Conservation (phyloP, 2,329 filamentous ascomycete species). For the Paraphaeosphaeria sporulosa region DNA sequence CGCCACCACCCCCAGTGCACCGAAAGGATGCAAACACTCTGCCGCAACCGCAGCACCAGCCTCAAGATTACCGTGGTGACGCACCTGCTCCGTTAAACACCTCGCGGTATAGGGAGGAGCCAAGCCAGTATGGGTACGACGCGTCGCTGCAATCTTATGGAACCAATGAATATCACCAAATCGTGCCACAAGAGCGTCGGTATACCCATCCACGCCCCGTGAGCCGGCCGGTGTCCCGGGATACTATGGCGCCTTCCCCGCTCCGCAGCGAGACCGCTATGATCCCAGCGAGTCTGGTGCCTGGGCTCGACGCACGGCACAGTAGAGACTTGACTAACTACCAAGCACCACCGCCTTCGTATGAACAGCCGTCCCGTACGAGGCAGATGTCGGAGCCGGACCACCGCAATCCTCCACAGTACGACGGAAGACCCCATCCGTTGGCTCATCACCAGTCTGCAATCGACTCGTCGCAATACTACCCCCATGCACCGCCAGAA, state of each 20-base stretch:
- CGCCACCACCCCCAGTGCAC: conserved; percentile 50
- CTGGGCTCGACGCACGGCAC: conserved; percentile 39
- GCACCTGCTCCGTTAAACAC: conserved; percentile 45
- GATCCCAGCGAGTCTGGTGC: conserved; percentile 41
- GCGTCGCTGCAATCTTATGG: conserved; percentile 36
- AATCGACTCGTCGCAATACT: conserved; percentile 49
- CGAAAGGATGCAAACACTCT: conserved; percentile 44
- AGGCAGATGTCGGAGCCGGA: conserved; percentile 46
- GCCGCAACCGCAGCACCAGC: conserved; percentile 34
- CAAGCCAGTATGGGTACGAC: conserved; percentile 31
- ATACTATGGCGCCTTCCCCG: conserved; percentile 42
- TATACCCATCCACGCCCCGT: conserved; percentile 39
- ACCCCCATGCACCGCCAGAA: conserved; percentile 53
- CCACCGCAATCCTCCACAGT: conserved; percentile 42
- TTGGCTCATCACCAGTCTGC: conserved; percentile 37
- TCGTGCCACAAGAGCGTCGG: conserved; percentile 38
- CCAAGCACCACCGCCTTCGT: conserved; percentile 29
- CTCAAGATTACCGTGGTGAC: conserved; percentile 34
- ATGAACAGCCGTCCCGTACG: conserved; percentile 36
- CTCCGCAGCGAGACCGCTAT: conserved; percentile 38
- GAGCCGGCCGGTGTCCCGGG: conserved; percentile 44
- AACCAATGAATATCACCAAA: conserved; percentile 30
- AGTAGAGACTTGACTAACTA: conserved; percentile 32
- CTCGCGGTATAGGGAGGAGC: conserved; percentile 37
- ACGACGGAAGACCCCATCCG: conserved; percentile 40